Evolutionary conservation across 345 rosid species (phyloP), one percentile per base, ranked within the genome.

Genomic region (Eucalyptus curtisii): DNA sequence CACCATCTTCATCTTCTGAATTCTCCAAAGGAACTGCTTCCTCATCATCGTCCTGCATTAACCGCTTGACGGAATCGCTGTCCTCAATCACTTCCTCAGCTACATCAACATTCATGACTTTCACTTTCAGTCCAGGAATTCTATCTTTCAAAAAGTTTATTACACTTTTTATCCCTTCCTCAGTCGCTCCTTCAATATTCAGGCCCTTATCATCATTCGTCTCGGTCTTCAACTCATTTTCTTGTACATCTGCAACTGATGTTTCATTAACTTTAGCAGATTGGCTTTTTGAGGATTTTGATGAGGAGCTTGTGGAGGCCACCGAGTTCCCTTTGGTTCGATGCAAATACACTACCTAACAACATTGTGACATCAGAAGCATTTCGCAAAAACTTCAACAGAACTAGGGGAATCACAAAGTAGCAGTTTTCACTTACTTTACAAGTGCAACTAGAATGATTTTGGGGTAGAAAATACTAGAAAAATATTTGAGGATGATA

Each of bases 81-180:
- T 94, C 96, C 87, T 93, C 94, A 31, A 91, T 91, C 88, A 88
- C 94, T 90, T 93, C 97, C 52, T 90, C 95, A 52, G 97, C 88
- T 85, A 92, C 90, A 89, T 91, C 92, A 57, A 95, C 89, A 86
- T 97, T 94, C 97, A 93, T 94, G 87, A 95, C 93, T 93, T 95
- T 96, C 86, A 96, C 94, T 91, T 96, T 96, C 88, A 98, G 87
- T 89, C 98, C 99, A 22, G 99, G 98, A 91, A 98, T 98, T 93
- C 94, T 96, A 86, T 98, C 98, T 93, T 96, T 98, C 53, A 98
- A 96, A 94, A 95, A 98, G 64, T 96, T 96, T 85, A 98, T 93
- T 87, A 98, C 98, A 86, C 96, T 96, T 95, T 95, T 93, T 89
- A 98, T 96, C 91, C 98, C 98, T 91, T 96, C 99, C 93, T 96